Conservation (phyloP, 495 filamentous ascomycete species). For the Glarea lozoyensis region DNA sequence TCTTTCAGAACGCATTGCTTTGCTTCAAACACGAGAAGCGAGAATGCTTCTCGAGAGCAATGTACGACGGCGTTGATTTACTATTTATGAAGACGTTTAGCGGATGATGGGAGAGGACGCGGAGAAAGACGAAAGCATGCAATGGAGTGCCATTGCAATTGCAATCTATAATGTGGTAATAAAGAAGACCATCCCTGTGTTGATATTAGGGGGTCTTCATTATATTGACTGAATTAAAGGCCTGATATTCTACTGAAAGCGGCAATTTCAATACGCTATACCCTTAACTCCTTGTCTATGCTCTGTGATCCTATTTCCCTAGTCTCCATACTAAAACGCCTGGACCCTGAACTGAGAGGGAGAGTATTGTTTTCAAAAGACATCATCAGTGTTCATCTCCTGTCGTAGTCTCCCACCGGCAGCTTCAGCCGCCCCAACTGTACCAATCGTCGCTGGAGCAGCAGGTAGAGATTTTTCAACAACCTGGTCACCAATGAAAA, state of each 20-base stretch:
- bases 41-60: too few species aligned
- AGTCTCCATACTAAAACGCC: too few species aligned
- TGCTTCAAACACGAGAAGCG: neutral
- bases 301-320: too few species aligned
- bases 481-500: conserved; percentile 75
- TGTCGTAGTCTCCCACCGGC: conserved; percentile 31
- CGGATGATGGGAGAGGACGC: neutral
- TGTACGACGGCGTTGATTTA: too few species aligned
- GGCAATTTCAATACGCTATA: too few species aligned
- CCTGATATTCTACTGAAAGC: conserved; percentile 1
- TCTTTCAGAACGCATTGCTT: neutral
- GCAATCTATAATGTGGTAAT: conserved; percentile 16
- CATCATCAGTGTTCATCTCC: conserved; percentile 38
- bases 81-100: conserved; percentile 14
- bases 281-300: too few species aligned
- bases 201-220: neutral
- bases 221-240: conserved; percentile 1
- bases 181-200: conserved; percentile 8
- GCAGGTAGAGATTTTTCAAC: conserved; percentile 15
- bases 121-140: too few species aligned
- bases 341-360: too few species aligned
- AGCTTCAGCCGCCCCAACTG: conserved; percentile 21
- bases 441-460: conserved; percentile 21
- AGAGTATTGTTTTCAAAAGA: too few species aligned
- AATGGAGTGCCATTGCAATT: conserved; percentile 4